Conservation (phyloP, 2,329 filamentous ascomycete species). For the Bipolaris bicolor region DNA sequence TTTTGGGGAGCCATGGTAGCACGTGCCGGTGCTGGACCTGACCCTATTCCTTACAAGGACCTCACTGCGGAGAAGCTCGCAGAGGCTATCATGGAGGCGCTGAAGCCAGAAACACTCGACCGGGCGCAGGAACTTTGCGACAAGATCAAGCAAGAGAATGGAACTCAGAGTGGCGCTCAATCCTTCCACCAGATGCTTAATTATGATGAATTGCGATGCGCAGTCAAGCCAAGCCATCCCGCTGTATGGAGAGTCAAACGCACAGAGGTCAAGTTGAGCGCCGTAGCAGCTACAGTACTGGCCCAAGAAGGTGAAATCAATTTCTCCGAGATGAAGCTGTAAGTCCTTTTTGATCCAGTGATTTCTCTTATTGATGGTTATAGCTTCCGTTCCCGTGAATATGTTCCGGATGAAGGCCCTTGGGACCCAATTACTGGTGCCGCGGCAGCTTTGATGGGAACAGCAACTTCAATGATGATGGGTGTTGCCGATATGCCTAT, state of each 20-base stretch:
- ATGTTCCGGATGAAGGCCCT: conserved; percentile 49
- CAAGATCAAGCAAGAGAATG: conserved; percentile 48
- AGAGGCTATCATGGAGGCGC: conserved; percentile 46
- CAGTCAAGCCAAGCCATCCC: conserved; percentile 37
- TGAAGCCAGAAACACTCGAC: conserved; percentile 47
- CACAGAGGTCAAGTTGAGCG: conserved; percentile 46
- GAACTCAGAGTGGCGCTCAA: conserved; percentile 46
- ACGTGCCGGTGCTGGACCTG: conserved; percentile 49
- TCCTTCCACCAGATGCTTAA: conserved; percentile 49
- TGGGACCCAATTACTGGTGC: conserved; percentile 56
- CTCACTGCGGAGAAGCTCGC: conserved; percentile 49
- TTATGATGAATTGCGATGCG: conserved; percentile 47
- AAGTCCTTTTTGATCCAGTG: conserved; percentile 16
- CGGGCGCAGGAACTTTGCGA: conserved; percentile 46
- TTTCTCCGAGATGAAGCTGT: conserved; percentile 49
- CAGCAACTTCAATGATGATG: conserved; percentile 80
- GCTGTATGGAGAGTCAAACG: conserved; percentile 50
- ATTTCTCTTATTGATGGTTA: conserved; percentile 13
- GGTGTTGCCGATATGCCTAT: conserved; percentile 76
- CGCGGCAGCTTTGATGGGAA: conserved; percentile 78
- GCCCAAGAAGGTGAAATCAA: conserved; percentile 45
- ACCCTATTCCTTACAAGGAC: conserved; percentile 49
- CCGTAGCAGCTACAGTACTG: conserved; percentile 47
- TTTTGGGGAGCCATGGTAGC: conserved; percentile 53
- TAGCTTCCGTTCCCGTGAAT: conserved; percentile 49